Conservation (phyloP, 2,329 filamentous ascomycete species). For the Stenocarpella maydis region DNA sequence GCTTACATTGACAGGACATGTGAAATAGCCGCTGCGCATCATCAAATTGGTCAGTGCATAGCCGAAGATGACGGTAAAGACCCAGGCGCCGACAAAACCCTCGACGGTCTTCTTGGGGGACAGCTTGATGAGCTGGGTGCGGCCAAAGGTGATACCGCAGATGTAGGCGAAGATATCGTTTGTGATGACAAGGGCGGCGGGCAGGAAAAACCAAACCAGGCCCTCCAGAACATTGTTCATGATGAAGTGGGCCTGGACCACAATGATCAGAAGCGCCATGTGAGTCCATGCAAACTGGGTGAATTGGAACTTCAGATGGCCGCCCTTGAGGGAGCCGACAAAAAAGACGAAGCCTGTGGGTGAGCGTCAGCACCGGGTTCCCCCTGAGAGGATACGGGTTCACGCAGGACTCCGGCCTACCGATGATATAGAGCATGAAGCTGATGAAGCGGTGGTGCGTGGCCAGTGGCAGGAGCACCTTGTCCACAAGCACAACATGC, state of each 20-base stretch:
- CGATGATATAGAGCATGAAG: slow-evolving; percentile 97
- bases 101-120: slow-evolving; percentile 99
- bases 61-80: slow-evolving; percentile 91
- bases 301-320: slow-evolving; percentile 98
- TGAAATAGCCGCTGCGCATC: slow-evolving; percentile 94
- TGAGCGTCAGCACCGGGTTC: slow-evolving; percentile 35
- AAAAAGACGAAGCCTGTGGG: slow-evolving; percentile 93
- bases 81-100: slow-evolving; percentile 95
- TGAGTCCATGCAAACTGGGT: slow-evolving; percentile 99
- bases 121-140: slow-evolving; percentile 95
- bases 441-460: slow-evolving; percentile 99
- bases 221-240: slow-evolving; percentile 99
- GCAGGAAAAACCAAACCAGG: slow-evolving; percentile 99
- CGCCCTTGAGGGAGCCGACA: slow-evolving; percentile 91
- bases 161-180: slow-evolving; percentile 99
- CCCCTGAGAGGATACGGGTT: neutral
- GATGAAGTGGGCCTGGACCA: slow-evolving; percentile 97
- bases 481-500: slow-evolving; percentile 95
- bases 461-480: slow-evolving; percentile 88
- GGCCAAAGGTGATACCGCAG: slow-evolving; percentile 95
- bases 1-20: slow-evolving; percentile 88
- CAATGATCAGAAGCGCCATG: slow-evolving; percentile 97
- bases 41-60: slow-evolving; percentile 83
- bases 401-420: slow-evolving; percentile 58
- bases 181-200: slow-evolving; percentile 92